Percentiles rank a stretch among this genome's conserved stretches.
phyloP scores from a whole-genome alignment of 768 basidiomycete species.

The Amylocystis lapponica region DNA sequence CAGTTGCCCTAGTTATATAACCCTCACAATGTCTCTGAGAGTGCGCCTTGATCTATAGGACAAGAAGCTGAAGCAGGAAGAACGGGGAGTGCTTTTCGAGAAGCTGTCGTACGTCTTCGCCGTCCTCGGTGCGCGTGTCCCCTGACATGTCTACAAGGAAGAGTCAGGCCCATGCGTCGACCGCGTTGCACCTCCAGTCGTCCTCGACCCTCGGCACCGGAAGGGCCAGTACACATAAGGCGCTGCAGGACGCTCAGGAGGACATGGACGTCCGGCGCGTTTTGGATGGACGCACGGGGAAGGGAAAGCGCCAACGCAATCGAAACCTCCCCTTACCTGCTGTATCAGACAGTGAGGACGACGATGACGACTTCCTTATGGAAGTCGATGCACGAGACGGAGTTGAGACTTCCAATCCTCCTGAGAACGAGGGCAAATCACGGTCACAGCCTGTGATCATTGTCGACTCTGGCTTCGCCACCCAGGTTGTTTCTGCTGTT shows the following conservation, averaged over 20 bases:
- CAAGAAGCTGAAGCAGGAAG: slow-evolving; percentile 90
- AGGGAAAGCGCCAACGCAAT: slow-evolving; percentile 39
- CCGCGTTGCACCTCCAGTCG: slow-evolving; percentile 59
- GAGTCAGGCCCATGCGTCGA: slow-evolving; percentile 64
- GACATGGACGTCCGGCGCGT: slow-evolving; percentile 51
- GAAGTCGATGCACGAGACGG: slow-evolving; percentile 12
- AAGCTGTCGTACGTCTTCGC: slow-evolving; percentile 65
- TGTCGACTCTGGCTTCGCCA: slow-evolving; percentile 20
- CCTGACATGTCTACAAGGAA: slow-evolving; percentile 43
- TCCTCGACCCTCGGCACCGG: slow-evolving; percentile 84
- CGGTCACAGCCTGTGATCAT: slow-evolving; percentile 18
- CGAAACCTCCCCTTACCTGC: too few relatives aligned
- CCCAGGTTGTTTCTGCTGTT: slow-evolving; percentile 3
- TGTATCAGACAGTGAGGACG: slow-evolving; percentile 21
- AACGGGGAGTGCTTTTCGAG: slow-evolving; percentile 67
- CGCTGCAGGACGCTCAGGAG: slow-evolving; percentile 52
- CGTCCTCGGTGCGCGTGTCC: background rate
- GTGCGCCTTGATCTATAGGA: slow-evolving; percentile 43
- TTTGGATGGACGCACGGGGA: slow-evolving; percentile 42
- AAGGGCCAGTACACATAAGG: slow-evolving; percentile 52
- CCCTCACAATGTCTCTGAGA: background rate
- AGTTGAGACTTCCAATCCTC: slow-evolving; percentile 5
- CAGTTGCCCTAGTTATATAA: slow-evolving; percentile 20
- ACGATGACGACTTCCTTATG: slow-evolving; percentile 25
- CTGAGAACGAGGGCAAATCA: slow-evolving; percentile 10